Percentiles rank a stretch among this genome's conserved stretches.
phyloP scores from a whole-genome alignment of 2,329 filamentous ascomycete species.

The Rhynchosporium secalis region DNA sequence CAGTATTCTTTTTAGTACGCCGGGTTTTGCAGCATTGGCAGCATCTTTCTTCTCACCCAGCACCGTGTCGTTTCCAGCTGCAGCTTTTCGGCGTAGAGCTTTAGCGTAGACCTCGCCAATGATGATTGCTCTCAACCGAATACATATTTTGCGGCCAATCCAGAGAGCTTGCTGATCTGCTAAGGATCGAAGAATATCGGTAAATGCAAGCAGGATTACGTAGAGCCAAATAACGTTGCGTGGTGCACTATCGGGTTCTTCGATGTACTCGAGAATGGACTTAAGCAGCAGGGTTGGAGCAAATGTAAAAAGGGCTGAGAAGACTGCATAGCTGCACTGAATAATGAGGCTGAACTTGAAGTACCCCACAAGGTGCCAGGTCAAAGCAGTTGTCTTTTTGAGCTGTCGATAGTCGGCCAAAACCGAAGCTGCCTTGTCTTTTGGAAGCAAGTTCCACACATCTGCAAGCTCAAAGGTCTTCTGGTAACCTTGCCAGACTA shows the following conservation, averaged over 20 bases:
- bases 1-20: conserved; percentile 54
- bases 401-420: conserved; percentile 81
- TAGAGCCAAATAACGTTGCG: conserved; percentile 93
- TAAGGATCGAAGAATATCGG: conserved; percentile 78
- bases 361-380: conserved; percentile 79
- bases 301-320: conserved; percentile 84
- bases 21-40: conserved; percentile 44
- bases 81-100: conserved; percentile 85
- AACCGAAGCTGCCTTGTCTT: conserved; percentile 82
- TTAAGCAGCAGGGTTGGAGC: conserved; percentile 87
- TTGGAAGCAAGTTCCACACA: conserved; percentile 89
- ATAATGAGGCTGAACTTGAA: conserved; percentile 75
- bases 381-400: conserved; percentile 77
- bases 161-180: conserved; percentile 85
- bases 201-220: conserved; percentile 83
- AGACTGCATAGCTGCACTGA: conserved; percentile 77
- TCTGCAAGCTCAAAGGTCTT: conserved; percentile 78
- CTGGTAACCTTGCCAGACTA: conserved; percentile 87
- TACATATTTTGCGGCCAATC: conserved; percentile 92
- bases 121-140: conserved; percentile 89
- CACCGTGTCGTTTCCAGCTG: conserved; percentile 72
- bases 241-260: conserved; percentile 73
- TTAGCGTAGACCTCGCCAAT: conserved; percentile 98
- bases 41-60: conserved; percentile 58
- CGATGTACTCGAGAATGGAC: conserved; percentile 91